These are phyloP conservation scores for Colletotrichum viniferum DNA, from an alignment of 2,329 filamentous ascomycete species.

Conservation along the genomic window DNA sequence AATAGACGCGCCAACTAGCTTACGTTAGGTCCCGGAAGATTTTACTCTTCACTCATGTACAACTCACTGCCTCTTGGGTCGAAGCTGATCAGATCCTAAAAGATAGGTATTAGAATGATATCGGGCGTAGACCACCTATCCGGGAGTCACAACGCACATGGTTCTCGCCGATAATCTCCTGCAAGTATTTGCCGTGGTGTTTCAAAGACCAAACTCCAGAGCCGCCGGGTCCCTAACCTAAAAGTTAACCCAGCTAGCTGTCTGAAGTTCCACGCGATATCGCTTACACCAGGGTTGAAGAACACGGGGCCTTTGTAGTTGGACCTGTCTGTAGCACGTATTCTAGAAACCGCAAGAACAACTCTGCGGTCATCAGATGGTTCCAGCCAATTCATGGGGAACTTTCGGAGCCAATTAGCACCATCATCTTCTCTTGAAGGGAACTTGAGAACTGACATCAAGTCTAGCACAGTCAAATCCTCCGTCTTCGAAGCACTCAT, in stretches of 20 bases:
- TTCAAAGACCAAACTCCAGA: slow-evolving; percentile 44
- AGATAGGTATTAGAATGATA: not conserved
- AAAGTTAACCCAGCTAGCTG: not conserved
- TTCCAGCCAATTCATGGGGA: slow-evolving; percentile 39
- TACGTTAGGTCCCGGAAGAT: not conserved
- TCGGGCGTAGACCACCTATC: not conserved
- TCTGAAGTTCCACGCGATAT: not conserved
- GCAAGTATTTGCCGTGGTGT: slow-evolving; percentile 35
- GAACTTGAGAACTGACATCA: slow-evolving; percentile 27
- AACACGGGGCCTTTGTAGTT: slow-evolving; percentile 34
- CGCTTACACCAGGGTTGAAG: slow-evolving; percentile 37
- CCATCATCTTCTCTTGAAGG: not conserved
- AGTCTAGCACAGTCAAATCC: slow-evolving; percentile 36
- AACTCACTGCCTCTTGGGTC: slow-evolving; percentile 52
- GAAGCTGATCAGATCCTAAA: slow-evolving; percentile 53
- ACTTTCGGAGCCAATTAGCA: slow-evolving; percentile 32
- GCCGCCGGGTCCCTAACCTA: slow-evolving; percentile 50
- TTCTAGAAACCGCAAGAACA: slow-evolving; percentile 34
- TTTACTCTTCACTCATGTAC: no score
- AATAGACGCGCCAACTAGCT: slow-evolving; percentile 48
- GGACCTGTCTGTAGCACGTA: slow-evolving; percentile 32
- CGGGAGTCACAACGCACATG: slow-evolving; percentile 35
- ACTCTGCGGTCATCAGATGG: slow-evolving; percentile 31
- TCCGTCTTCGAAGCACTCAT: slow-evolving; percentile 32
- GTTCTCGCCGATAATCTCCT: slow-evolving; percentile 51